Percentiles rank a stretch among this genome's conserved stretches.
Conservation (phyloP, 371 early-diverging fungal genomes). For the Mortierella sp. region DNA sequence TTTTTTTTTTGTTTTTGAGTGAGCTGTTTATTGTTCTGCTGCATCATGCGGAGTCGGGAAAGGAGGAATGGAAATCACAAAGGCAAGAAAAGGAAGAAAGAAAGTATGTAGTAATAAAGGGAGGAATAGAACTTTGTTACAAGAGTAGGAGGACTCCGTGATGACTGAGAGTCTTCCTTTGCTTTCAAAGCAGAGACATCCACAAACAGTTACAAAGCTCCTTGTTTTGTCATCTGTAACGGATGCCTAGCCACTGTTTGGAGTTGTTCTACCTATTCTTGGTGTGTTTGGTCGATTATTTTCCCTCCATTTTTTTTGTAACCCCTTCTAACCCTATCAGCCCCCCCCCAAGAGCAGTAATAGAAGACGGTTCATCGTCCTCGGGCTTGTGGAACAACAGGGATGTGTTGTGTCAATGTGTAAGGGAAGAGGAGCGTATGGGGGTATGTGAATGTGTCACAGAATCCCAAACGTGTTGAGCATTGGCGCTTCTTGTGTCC, state of each 20-base stretch:
- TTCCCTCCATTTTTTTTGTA: background rate
- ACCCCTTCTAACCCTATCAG: background rate
- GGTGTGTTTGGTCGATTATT: no score
- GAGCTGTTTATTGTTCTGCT: no score
- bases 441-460: background rate
- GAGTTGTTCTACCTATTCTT: no score
- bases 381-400: background rate
- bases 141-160: background rate
- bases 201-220: no score
- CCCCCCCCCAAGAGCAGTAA: background rate
- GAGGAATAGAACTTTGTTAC: background rate
- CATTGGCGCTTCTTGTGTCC: background rate
- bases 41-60: no score
- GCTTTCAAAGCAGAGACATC: background rate
- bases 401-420: background rate
- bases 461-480: slow-evolving; percentile 1
- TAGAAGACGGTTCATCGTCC: background rate
- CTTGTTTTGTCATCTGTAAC: no score
- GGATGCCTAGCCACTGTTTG: no score
- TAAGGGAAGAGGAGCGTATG: background rate
- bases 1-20: no score
- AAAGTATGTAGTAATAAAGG: background rate
- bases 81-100: no score
- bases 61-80: no score
- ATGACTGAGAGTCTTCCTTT: background rate